Percentiles rank a stretch among this genome's conserved stretches.
Conservation (phyloP, 192 early-diverging fungal genomes). For the Coemansia sp. region DNA sequence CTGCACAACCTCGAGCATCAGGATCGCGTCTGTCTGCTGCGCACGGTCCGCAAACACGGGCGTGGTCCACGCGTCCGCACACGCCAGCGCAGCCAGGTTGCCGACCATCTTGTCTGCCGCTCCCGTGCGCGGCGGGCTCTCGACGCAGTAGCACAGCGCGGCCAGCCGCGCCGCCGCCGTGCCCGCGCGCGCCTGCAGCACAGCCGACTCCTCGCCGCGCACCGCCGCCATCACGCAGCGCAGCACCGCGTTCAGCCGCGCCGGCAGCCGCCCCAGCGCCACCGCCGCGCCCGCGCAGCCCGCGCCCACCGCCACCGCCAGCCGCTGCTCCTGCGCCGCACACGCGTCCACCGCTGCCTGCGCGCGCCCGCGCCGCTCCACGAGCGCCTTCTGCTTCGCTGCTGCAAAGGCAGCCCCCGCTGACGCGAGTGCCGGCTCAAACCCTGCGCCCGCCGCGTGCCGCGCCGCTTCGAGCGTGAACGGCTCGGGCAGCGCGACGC, state of each 20-base stretch:
- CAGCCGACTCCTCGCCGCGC: conserved; percentile 59
- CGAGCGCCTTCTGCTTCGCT: conserved; percentile 16
- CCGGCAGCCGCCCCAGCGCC: conserved; percentile 70
- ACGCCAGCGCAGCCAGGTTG: conserved; percentile 82
- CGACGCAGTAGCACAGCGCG: conserved; percentile 23
- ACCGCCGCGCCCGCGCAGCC: conserved; percentile 80
- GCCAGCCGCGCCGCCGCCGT: conserved; percentile 51
- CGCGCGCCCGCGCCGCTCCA: conserved; percentile 65
- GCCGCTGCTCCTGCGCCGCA: conserved; percentile 64
- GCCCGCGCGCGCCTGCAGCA: conserved; percentile 60
- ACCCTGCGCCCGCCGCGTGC: conserved; percentile 46
- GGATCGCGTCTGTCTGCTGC: conserved; percentile 20
- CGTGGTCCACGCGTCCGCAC: conserved; percentile 73
- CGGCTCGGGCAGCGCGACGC: neutral
- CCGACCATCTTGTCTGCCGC: conserved; percentile 86
- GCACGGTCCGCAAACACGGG: conserved; percentile 58
- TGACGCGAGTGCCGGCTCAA: conserved; percentile 16
- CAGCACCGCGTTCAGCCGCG: conserved; percentile 81
- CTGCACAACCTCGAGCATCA: conserved; percentile 49
- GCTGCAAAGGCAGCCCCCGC: no score
- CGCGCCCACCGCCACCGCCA: conserved; percentile 60
- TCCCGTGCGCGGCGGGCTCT: conserved; percentile 12
- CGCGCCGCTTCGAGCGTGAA: conserved; percentile 63
- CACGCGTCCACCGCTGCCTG: conserved; percentile 62
- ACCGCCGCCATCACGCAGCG: conserved; percentile 84